Percentiles rank a stretch among this genome's conserved stretches.
These are phyloP conservation scores for Anthracocystis panici-leucophaei DNA, from an alignment of 1,284 basidiomycete species.

Conservation along the genomic window DNA sequence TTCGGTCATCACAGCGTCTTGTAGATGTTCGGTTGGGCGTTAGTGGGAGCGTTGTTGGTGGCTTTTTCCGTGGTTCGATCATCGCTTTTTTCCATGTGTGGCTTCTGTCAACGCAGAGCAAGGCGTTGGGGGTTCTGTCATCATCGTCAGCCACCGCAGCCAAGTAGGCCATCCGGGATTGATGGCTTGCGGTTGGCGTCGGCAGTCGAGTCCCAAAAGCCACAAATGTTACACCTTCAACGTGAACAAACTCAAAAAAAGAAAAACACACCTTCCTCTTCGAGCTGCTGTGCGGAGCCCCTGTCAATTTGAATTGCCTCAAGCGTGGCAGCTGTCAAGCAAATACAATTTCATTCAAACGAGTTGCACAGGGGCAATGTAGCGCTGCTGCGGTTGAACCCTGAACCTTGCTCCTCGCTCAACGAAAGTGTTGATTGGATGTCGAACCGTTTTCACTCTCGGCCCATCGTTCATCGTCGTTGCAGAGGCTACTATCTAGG, in stretches of 20 bases:
- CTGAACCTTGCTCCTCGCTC: neutral
- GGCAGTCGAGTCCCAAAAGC: too few species aligned
- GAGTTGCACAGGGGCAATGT: constrained; percentile 3
- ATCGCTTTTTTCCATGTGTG: too few species aligned
- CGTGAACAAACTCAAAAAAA: too few species aligned
- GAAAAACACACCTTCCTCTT: neutral
- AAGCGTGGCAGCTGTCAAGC: constrained; percentile 5
- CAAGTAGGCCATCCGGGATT: too few species aligned
- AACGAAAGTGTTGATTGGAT: neutral
- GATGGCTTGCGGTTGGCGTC: too few species aligned
- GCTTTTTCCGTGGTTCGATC: too few species aligned
- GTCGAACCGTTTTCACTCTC: constrained; percentile 1
- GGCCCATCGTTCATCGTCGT: neutral
- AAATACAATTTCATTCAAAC: neutral
- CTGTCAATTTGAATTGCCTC: constrained; percentile 1
- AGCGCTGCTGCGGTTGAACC: neutral
- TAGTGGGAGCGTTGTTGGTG: neutral
- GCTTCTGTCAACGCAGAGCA: too few species aligned
- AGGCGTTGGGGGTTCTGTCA: too few species aligned
- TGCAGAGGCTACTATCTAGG: too few species aligned
- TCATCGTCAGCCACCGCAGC: too few species aligned
- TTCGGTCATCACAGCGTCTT: too few species aligned
- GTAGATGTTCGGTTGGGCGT: constrained; percentile 12
- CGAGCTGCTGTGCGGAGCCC: constrained; percentile 2
- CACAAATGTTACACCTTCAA: too few species aligned